phyloP scores from a whole-genome alignment of 345 rosid species.

The Garcia nutans region DNA sequence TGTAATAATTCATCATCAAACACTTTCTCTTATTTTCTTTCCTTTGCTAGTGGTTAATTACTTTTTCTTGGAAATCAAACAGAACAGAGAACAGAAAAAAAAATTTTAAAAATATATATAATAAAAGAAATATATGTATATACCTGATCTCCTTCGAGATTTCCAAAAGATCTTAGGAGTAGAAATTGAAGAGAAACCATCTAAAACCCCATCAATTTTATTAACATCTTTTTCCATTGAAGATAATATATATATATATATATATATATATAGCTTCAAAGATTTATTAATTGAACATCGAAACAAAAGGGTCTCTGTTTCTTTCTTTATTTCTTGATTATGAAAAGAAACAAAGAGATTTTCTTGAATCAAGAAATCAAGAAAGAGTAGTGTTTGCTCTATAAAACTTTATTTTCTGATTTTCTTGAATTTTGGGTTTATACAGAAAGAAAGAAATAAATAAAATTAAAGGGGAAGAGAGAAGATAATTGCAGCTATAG shows the following conservation, averaged over 20 bases:
- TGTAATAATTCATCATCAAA: neutral
- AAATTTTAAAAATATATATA: too few relatives aligned
- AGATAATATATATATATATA: too few relatives aligned
- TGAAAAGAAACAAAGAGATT: neutral
- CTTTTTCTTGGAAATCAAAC: neutral
- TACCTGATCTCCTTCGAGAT: slow-evolving; percentile 78
- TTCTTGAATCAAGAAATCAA: too few relatives aligned
- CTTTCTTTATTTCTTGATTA: neutral
- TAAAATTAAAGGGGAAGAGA: too few relatives aligned
- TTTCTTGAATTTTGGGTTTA: too few relatives aligned
- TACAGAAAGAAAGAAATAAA: neutral
- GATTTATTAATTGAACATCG: neutral
- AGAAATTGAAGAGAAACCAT: slow-evolving; percentile 72
- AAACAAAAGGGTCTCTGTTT: neutral
- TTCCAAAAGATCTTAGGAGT: slow-evolving; percentile 72
- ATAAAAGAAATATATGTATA: neutral
- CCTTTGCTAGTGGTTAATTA: neutral
- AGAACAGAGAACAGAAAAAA: neutral
- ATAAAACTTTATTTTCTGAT: too few relatives aligned
- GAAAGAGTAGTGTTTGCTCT: too few relatives aligned
- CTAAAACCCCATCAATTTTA: slow-evolving; percentile 38
- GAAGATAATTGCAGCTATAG: neutral
- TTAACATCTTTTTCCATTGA: slow-evolving; percentile 26
- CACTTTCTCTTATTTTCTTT: neutral
- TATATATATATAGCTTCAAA: too few relatives aligned